Evolutionary conservation across 2,329 filamentous ascomycete species (phyloP).

Genomic region (Hypoxylon sp.): DNA sequence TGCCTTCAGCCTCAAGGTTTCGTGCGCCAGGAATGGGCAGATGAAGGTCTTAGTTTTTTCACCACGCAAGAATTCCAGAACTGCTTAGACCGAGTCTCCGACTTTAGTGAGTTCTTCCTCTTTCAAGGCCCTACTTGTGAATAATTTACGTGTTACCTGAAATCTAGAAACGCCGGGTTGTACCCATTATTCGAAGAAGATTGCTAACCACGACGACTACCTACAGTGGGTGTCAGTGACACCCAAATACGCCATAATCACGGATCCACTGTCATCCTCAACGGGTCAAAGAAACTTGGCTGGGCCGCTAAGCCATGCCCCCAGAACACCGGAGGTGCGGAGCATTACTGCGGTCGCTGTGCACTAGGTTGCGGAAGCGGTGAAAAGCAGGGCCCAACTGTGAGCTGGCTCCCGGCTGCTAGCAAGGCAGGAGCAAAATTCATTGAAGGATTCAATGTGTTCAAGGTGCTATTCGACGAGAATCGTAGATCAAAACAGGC

Average conservation of each 20-base stretch:
- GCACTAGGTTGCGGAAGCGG: slow-evolving; percentile 73
- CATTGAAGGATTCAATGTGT: slow-evolving; percentile 84
- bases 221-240: slow-evolving; percentile 76
- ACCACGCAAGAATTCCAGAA: slow-evolving; percentile 80
- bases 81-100: slow-evolving; percentile 84
- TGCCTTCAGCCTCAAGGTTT: slow-evolving; percentile 77
- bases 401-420: slow-evolving; percentile 85
- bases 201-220: slow-evolving; percentile 12
- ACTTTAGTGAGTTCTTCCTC: slow-evolving; percentile 62
- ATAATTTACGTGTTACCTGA: background rate
- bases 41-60: slow-evolving; percentile 78
- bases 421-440: slow-evolving; percentile 83
- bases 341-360: slow-evolving; percentile 81
- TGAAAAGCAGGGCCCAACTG: slow-evolving; percentile 84
- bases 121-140: background rate
- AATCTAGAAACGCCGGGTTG: background rate
- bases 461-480: slow-evolving; percentile 78
- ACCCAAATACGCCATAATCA: slow-evolving; percentile 80
- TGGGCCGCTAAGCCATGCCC: slow-evolving; percentile 79
- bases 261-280: slow-evolving; percentile 78
- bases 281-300: slow-evolving; percentile 81
- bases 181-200: background rate
- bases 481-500: slow-evolving; percentile 67
- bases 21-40: slow-evolving; percentile 86
- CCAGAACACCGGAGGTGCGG: slow-evolving; percentile 81